Conservation (phyloP, 495 filamentous ascomycete genomes). For the Aspergillus indologenus region DNA sequence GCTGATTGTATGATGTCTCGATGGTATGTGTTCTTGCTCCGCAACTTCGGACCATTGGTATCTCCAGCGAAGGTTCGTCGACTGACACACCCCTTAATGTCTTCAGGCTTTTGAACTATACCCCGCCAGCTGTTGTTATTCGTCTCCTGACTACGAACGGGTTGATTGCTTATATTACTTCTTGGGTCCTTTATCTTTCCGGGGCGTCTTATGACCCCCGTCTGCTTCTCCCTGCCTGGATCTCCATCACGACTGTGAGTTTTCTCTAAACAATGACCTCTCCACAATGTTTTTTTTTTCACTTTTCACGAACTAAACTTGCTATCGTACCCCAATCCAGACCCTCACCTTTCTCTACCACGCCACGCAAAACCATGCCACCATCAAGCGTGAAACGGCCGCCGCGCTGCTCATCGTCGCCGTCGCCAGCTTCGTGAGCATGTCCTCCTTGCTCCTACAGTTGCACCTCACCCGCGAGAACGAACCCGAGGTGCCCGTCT, state of each 20-base stretch:
- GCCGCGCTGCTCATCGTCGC: slow-evolving; percentile 75
- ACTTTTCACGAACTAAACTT: background rate
- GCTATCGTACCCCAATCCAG: slow-evolving; percentile 39
- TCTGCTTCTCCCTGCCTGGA: slow-evolving; percentile 80
- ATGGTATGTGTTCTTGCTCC: slow-evolving; percentile 53
- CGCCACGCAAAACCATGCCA: slow-evolving; percentile 75
- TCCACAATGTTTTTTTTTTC: background rate
- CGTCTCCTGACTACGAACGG: slow-evolving; percentile 77
- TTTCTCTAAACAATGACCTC: background rate
- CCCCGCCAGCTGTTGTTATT: slow-evolving; percentile 77
- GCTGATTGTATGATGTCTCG: slow-evolving; percentile 91
- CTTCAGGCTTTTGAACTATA: slow-evolving; percentile 79
- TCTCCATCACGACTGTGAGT: slow-evolving; percentile 73
- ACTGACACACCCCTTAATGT: slow-evolving; percentile 1
- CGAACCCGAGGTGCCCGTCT: slow-evolving; percentile 60
- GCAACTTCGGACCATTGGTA: too few relatives aligned
- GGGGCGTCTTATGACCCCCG: slow-evolving; percentile 73
- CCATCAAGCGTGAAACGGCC: slow-evolving; percentile 75
- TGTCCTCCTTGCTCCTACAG: slow-evolving; percentile 66
- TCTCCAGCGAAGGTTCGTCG: background rate
- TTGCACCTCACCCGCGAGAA: slow-evolving; percentile 64
- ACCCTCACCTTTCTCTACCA: slow-evolving; percentile 77
- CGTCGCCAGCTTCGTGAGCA: slow-evolving; percentile 70
- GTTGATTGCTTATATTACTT: slow-evolving; percentile 77
- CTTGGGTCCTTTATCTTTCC: slow-evolving; percentile 72